Evolutionary conservation across 139 green algal species (phyloP), one percentile per base, ranked within the genome.

Genomic region (Chlamydomonas asymmetrica): DNA sequence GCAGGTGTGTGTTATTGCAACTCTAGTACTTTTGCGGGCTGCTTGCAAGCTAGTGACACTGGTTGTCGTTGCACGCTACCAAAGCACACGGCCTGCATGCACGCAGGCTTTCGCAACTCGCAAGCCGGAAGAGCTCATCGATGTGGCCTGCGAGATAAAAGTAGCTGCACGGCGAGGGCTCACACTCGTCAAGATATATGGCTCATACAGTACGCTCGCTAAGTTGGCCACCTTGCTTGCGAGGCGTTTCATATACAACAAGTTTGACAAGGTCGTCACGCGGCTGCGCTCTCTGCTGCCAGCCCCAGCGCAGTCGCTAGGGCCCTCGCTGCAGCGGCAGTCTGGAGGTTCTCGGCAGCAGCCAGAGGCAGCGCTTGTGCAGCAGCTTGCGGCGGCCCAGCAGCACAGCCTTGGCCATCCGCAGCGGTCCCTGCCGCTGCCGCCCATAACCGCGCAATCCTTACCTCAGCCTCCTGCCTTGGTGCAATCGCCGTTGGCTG

Each of bases 131-230:
- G 79, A 85, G 35, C 75, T 85, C 20, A 85, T 88, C 10, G 54
- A 61, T 3, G 32, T 85, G 0, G 83, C 83, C 22, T 84, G 75
- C 38, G 83, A 88, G 54, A 68, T 88, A 67, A 88, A 85, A 57
- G 77, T 80, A 10, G 76, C 57, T 5, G 80, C 71, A 9, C 67
- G 76, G 31, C 76, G 84, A 2, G 84, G 78, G 43, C 52, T 83
- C 29, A 83, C 81, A 9, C 75, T 89, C 34, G 74, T 87, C 23
- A 54, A 76, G 23, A 74, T 83, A 43, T 84, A 89, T 63, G 84
- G 84, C 45, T 57, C 62, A 23, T 81, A 84, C 73, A 73, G 65
- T 43, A 82, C 61, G 2, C 18, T 84, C 23, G 74, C 74, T 5
- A 84, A 86, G 65, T 8, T 88, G 31, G 54, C 81, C 48, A 76